Base-by-base conservation (phyloP, 768 basidiomycete species). In the Macrocybe gigantea region DNA sequence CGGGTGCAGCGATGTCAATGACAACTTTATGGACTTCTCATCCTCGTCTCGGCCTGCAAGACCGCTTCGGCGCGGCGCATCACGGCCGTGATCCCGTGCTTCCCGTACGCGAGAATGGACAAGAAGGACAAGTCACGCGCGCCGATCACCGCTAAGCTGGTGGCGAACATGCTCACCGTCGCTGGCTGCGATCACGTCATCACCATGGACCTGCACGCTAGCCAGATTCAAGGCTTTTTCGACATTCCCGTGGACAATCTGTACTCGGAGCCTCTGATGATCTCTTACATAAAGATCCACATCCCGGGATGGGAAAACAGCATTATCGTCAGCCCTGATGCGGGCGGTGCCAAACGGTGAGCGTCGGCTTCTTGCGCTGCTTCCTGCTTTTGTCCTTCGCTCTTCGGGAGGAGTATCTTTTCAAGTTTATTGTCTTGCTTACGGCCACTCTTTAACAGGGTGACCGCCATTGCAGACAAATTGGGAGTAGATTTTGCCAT, bases 131-230 rank as follows among this genome's bases (percentile, higher is more conserved):
- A 89, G 72, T 85, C 83, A 5, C 79, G 95, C 6, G 93, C 93
- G 3, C 95, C 96, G 22, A 99, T 99, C 65, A 97, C 95, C 5
- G 93, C 95, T 40, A 99, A 99, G 70, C 80, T 99, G 46, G 91
- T 98, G 41, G 94, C 95, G 15, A 98, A 96, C 67, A 98, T 98
- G 95, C 75, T 99, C 50, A 85, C 83, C 38, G 90, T 96, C 41
- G 94, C 96, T 7, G 95, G 95, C 15, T 96, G 93, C 62, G 95
- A 98, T 68, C 95, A 98, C 62, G 87, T 99, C 60, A 97, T 99
- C 56, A 97, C 95, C n/a, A 95, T 98, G 88, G 94, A 98, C 65
- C 72, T 98, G 44, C 95, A 97, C 61, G 94, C 95, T 37, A 88
- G 88, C 58, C 95, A 98, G 71, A 98, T 97, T 51, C 95, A 98